These are phyloP conservation scores for Bromus sterilis DNA, from an alignment of 176 grass and related monocot species.

Conservation along the genomic window DNA sequence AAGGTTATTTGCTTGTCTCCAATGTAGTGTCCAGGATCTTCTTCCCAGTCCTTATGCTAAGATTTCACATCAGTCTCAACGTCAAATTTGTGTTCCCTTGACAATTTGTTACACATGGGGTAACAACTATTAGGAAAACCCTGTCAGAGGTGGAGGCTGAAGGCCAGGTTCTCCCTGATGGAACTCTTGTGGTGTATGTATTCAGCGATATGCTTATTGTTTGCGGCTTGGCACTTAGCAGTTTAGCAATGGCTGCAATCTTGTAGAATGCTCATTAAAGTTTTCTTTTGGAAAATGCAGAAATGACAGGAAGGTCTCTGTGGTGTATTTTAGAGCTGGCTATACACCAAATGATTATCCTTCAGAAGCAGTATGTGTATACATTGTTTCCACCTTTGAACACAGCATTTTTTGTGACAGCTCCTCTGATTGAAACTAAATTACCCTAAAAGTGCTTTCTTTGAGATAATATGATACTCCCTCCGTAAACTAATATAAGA, in stretches of 20 bases:
- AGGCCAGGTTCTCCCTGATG: slow-evolving; percentile 77
- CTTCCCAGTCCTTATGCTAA: not conserved
- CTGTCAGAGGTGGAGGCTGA: slow-evolving; percentile 82
- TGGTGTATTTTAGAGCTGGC: slow-evolving; percentile 93
- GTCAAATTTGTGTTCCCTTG: slow-evolving; percentile 39
- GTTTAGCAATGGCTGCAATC: not conserved
- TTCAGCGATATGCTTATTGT: not conserved
- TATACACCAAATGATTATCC: slow-evolving; percentile 98
- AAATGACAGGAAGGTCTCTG: slow-evolving; percentile 49
- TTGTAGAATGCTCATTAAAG: slow-evolving; percentile 3
- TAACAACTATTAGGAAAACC: slow-evolving; percentile 83
- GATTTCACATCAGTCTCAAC: not conserved
- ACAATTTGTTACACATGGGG: slow-evolving; percentile 69
- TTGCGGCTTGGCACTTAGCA: not conserved
- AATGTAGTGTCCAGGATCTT: not conserved
- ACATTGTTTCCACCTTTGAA: not conserved
- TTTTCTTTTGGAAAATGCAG: slow-evolving; percentile 49
- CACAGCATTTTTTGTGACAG: not conserved
- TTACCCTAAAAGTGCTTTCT: not conserved
- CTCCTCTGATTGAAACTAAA: not conserved
- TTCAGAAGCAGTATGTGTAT: slow-evolving; percentile 79
- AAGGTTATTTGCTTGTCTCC: not conserved
- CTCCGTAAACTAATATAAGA: too few relatives aligned
- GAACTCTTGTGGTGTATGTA: slow-evolving; percentile 72
- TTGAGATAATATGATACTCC: not conserved